These are phyloP conservation scores for Jackrogersella multiformis DNA, from an alignment of 495 filamentous ascomycete genomes.

Conservation along the genomic window DNA sequence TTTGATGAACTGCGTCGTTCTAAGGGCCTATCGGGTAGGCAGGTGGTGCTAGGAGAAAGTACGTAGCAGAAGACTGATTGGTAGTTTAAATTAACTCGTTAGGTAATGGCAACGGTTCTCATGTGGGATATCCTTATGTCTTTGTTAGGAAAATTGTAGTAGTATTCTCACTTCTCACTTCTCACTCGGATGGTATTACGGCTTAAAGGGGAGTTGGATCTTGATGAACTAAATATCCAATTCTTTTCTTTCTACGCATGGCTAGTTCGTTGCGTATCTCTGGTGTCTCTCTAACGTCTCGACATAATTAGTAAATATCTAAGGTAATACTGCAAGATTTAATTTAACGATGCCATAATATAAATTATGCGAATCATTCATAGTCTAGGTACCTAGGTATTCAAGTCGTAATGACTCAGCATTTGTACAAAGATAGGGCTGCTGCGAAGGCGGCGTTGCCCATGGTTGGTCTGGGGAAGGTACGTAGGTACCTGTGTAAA, in stretches of 20 bases:
- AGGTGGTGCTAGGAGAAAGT: not conserved
- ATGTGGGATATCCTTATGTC: no score
- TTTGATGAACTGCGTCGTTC: slow-evolving; percentile 10
- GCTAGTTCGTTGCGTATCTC: not conserved
- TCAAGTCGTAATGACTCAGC: no score
- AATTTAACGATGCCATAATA: no score
- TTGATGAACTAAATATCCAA: not conserved
- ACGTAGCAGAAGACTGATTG: not conserved
- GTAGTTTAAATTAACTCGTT: slow-evolving; percentile 8
- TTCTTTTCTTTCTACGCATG: not conserved
- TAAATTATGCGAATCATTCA: no score
- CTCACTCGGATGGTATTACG: slow-evolving; percentile 15
- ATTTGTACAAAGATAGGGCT: no score
- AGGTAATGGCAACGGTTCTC: slow-evolving; percentile 5
- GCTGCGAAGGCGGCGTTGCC: no score
- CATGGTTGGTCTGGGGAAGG: not conserved
- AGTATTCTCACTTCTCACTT: no score
- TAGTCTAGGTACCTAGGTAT: no score
- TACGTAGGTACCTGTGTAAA: not conserved
- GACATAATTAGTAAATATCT: no score
- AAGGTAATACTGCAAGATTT: no score
- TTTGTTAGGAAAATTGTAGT: no score
- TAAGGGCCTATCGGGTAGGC: not conserved
- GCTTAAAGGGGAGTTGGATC: not conserved
- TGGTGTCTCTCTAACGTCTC: not conserved